Conservation (phyloP, 2,329 filamentous ascomycete genomes). For the Elsinoe necatrix region DNA sequence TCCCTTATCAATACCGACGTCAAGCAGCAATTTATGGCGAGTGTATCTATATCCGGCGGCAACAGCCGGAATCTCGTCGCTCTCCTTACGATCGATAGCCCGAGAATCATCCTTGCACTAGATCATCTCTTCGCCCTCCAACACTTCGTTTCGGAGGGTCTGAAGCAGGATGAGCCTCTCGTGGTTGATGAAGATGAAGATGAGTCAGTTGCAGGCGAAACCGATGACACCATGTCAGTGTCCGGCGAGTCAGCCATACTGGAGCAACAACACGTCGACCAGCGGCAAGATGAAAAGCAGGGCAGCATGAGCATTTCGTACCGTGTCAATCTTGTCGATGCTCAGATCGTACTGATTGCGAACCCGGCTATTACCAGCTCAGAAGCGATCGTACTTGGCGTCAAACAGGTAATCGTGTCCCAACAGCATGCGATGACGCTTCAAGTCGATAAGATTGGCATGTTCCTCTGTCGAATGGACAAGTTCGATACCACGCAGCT, state of each 20-base stretch:
- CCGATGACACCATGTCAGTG: constrained; percentile 41
- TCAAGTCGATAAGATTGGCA: constrained; percentile 87
- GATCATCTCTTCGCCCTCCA: constrained; percentile 92
- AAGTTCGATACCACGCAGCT: constrained; percentile 84
- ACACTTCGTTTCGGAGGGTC: constrained; percentile 66
- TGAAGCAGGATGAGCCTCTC: constrained; percentile 48
- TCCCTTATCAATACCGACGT: constrained; percentile 89
- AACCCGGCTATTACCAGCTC: constrained; percentile 85
- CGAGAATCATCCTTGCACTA: constrained; percentile 85
- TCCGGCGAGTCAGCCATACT: constrained; percentile 19
- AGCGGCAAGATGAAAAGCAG: constrained; percentile 30
- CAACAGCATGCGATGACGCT: constrained; percentile 91
- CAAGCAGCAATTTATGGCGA: constrained; percentile 95
- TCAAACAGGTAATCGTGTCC: constrained; percentile 85
- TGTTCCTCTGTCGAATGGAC: constrained; percentile 99
- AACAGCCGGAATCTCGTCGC: constrained; percentile 74
- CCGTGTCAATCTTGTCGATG: constrained; percentile 88
- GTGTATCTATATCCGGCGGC: constrained; percentile 82
- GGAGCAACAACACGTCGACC: constrained; percentile 19
- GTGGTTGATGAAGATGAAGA: constrained; percentile 53
- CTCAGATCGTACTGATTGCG: constrained; percentile 91
- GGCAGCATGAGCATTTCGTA: constrained; percentile 69
- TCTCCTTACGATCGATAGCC: constrained; percentile 89
- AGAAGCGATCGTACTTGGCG: constrained; percentile 90
- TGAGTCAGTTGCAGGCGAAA: constrained; percentile 36